phyloP scores from a whole-genome alignment of 202 grass and related monocot species.

The Dendrocalamus latiflorus region DNA sequence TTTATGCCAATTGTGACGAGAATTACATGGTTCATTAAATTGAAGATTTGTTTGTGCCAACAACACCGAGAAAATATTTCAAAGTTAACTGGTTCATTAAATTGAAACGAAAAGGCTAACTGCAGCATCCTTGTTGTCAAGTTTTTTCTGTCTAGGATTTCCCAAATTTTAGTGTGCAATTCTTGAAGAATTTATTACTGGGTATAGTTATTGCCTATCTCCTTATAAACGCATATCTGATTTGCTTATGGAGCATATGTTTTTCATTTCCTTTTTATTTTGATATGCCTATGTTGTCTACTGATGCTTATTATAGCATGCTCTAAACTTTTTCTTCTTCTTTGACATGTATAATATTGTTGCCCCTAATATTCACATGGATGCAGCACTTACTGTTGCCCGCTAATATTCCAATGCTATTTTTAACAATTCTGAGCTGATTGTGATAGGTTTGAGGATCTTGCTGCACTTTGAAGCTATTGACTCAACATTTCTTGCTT shows the following conservation, averaged over 20 bases:
- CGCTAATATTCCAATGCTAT: not conserved
- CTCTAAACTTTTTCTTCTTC: not conserved
- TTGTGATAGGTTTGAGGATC: slow-evolving; percentile 78
- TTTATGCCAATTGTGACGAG: not conserved
- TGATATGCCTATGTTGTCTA: not conserved
- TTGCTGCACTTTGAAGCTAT: slow-evolving; percentile 96
- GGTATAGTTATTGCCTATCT: not conserved
- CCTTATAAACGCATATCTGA: not conserved
- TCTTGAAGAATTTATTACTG: not conserved
- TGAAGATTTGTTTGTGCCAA: not conserved
- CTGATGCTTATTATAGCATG: not conserved
- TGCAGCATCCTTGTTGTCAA: not conserved
- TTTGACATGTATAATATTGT: not conserved
- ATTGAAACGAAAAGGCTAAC: not conserved
- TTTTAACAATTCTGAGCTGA: slow-evolving; percentile 8
- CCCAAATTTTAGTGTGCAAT: not conserved
- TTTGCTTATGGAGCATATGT: not conserved
- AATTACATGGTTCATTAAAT: not conserved
- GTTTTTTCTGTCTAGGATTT: not conserved
- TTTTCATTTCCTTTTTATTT: not conserved
- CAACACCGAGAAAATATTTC: not conserved
- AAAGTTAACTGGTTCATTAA: not conserved
- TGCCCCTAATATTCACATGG: not conserved
- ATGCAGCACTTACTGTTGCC: not conserved
- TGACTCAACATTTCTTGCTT: slow-evolving; percentile 94